Conservation (phyloP, 1,284 basidiomycete genomes). For the Cutaneotrichosporon curvatum region DNA sequence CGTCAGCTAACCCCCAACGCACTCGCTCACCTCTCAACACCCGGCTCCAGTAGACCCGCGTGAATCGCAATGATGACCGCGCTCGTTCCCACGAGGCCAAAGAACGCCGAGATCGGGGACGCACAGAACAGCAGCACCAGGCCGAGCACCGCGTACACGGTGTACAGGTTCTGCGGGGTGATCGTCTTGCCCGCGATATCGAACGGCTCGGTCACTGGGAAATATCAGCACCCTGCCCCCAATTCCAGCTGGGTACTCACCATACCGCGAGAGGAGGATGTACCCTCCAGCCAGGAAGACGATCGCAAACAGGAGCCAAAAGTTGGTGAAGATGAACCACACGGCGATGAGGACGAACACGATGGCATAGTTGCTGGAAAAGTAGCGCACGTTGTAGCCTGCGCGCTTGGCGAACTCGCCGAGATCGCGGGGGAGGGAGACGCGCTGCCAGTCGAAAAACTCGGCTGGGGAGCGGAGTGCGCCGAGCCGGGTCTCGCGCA, state of each 20-base stretch:
- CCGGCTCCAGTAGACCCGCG: constrained; percentile 53
- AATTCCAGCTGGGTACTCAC: constrained; percentile 55
- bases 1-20: neutral
- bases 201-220: constrained; percentile 38
- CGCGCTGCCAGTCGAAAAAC: constrained; percentile 75
- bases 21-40: constrained; percentile 41
- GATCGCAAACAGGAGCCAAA: constrained; percentile 71
- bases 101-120: constrained; percentile 39
- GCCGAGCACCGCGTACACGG: constrained; percentile 48
- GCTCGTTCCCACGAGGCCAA: constrained; percentile 46
- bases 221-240: constrained; percentile 10
- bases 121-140: constrained; percentile 45
- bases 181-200: constrained; percentile 49
- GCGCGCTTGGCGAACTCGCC: constrained; percentile 48
- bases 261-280: constrained; percentile 79
- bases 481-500: constrained; percentile 78
- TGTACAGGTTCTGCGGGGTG: constrained; percentile 58
- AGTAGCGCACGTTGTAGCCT: constrained; percentile 57
- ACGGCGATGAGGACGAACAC: constrained; percentile 74
- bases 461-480: constrained; percentile 70
- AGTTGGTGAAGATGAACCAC: constrained; percentile 82
- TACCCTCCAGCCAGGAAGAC: constrained; percentile 89
- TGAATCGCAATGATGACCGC: constrained; percentile 50
- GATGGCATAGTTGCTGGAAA: constrained; percentile 85
- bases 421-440: constrained; percentile 65